Base-by-base conservation (phyloP, 169 alveolate genomes). In the Plasmodium gallinaceum region DNA sequence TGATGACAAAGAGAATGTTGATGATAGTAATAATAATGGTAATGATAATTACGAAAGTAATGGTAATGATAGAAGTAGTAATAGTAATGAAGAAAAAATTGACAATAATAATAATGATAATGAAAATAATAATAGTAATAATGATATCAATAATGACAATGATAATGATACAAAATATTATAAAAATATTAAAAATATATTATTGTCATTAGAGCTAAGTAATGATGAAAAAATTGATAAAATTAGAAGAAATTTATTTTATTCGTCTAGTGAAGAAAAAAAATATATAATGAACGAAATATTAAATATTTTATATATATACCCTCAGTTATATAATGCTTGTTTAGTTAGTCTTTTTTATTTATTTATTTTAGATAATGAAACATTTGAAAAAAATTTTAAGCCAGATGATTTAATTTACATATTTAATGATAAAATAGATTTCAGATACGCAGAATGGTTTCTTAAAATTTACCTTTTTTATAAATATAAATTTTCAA, bases 401-500 rank as follows among this genome's bases (percentile, higher is more conserved):
- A 39, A 52, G 2, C 22, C 78, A 0, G 80, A 78, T 48, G 80
- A 78, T 16, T 52, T 78, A 14, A 58, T 78, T 1, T 78, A 64
- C 32, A 0, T 78, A 12, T 78, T 78, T 51, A 78, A 78, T 46
- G 78, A 64, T 0, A 78, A 78, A 48, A 65, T 78, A 2, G 89
- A 78, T 26, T 78, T 78, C 24, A 32, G 89, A 9, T 78, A 78
- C 18, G 89, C 89, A 1, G 89, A 78, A n/a, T 78, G 89, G 89
- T 78, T 78, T 52, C 18, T 78, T 42, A 78, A 78, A 43, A 78
- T 78, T 0, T 78, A 78, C 14, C 37, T 78, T 18, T 78, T 78
- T 65, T 78, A 78, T 16, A 78, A 78, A 43, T 78, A 32, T 43
- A 78, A 78, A 51, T 78, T 64, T 78, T 78, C 89, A 16, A 52